phyloP scores from a whole-genome alignment of 139 green algal species.

The Eudorina sp. region DNA sequence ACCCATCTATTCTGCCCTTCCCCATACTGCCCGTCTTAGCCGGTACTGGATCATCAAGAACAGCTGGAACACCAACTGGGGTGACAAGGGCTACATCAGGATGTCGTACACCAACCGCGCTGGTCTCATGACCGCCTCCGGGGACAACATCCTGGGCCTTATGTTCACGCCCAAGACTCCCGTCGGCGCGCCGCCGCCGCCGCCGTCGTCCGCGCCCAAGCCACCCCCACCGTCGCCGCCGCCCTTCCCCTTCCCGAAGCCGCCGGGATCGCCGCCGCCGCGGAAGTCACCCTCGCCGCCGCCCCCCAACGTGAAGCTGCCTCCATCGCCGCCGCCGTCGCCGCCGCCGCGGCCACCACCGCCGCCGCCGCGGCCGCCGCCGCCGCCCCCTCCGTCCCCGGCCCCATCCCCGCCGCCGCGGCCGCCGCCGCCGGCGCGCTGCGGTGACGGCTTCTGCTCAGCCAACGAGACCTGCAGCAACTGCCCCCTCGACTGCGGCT shows the following conservation, averaged over 20 bases:
- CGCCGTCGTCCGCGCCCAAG: too few relatives aligned
- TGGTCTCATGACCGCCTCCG: slow-evolving; percentile 2
- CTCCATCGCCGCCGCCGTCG: not conserved
- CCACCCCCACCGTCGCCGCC: too few relatives aligned
- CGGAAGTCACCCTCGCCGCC: too few relatives aligned
- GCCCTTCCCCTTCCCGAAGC: too few relatives aligned
- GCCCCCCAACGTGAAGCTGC: not conserved
- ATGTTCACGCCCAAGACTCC: not conserved
- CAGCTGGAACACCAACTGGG: slow-evolving; percentile 91
- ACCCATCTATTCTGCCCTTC: too few relatives aligned
- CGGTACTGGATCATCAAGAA: slow-evolving; percentile 97
- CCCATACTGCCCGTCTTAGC: too few relatives aligned
- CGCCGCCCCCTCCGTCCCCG: not conserved
- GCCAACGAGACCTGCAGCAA: not conserved
- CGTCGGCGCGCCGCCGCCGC: too few relatives aligned
- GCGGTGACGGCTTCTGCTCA: not conserved
- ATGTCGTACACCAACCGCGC: slow-evolving; percentile 12
- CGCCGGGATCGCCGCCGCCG: too few relatives aligned
- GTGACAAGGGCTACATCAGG: slow-evolving; percentile 88
- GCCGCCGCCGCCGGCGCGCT: not conserved
- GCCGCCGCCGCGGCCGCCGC: too few relatives aligned
- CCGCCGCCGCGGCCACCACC: not conserved
- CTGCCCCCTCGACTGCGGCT: slow-evolving; percentile 1
- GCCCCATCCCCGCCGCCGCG: not conserved
- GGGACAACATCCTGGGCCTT: slow-evolving; percentile 16